Percentiles rank a stretch among this genome's conserved stretches.
Conservation (phyloP, 1,284 basidiomycete species). For the Volvariella volvacea region DNA sequence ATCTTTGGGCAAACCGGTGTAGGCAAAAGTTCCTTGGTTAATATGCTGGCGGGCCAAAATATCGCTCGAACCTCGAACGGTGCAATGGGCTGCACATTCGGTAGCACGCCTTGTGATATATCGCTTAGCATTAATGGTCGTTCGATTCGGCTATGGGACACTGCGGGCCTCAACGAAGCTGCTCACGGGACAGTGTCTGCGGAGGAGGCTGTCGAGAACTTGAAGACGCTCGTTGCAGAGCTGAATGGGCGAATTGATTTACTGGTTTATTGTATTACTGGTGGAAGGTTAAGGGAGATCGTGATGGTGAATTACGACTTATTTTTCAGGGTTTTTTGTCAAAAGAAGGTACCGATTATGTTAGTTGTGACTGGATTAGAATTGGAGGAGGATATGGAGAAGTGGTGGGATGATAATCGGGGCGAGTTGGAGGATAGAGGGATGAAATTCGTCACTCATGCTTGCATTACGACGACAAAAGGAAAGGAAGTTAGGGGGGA, state of each 20-base stretch:
- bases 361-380: constrained; percentile 32
- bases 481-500: constrained; percentile 2
- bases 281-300: constrained; percentile 22
- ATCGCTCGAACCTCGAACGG: constrained; percentile 9
- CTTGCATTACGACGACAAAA: too few relatives aligned
- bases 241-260: constrained; percentile 26
- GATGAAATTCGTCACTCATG: neutral
- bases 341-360: constrained; percentile 25
- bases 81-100: constrained; percentile 12
- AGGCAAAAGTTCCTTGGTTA: constrained; percentile 15
- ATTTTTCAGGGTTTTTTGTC: constrained; percentile 25
- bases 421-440: constrained; percentile 11
- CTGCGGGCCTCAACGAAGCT: constrained; percentile 14
- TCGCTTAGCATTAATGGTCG: constrained; percentile 3
- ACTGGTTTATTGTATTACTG: constrained; percentile 30
- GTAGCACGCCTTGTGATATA: constrained; percentile 4
- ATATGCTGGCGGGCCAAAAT: constrained; percentile 10
- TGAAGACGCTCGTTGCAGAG: constrained; percentile 21
- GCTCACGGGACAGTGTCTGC: constrained; percentile 8
- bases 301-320: constrained; percentile 27
- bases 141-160: constrained; percentile 16
- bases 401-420: constrained; percentile 28
- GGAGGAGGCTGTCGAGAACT: constrained; percentile 18
- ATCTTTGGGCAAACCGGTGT: constrained; percentile 15
- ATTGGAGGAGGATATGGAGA: constrained; percentile 26